A percentile compares a stretch with the other conserved stretches of the same genome.
phyloP scores from a whole-genome alignment of 768 basidiomycete genomes.

The Tulasnella sp. region DNA sequence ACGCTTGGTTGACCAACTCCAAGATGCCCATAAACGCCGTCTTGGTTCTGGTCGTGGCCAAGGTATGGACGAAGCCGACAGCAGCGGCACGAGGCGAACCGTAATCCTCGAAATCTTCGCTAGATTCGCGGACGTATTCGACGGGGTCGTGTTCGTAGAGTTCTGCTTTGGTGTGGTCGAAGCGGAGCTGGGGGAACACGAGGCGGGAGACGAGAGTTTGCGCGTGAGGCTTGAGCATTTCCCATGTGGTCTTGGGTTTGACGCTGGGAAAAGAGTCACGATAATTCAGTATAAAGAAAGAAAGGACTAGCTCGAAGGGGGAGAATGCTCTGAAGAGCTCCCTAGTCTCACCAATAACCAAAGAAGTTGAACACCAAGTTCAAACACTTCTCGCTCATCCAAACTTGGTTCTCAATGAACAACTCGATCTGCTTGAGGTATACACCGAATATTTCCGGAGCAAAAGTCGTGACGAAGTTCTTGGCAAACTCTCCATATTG shows the following conservation, averaged over 20 bases:
- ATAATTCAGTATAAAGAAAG: too few relatives aligned
- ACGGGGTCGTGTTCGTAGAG: slow-evolving; percentile 77
- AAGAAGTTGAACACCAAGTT: slow-evolving; percentile 81
- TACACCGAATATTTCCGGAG: slow-evolving; percentile 77
- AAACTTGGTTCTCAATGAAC: slow-evolving; percentile 62
- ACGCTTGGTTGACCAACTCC: slow-evolving; percentile 64
- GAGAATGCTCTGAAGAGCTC: too few relatives aligned
- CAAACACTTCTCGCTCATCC: slow-evolving; percentile 77
- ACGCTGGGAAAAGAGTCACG: slow-evolving; percentile 42
- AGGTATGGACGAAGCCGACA: slow-evolving; percentile 68
- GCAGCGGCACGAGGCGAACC: slow-evolving; percentile 71
- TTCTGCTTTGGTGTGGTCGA: slow-evolving; percentile 56
- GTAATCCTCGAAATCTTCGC: slow-evolving; percentile 72
- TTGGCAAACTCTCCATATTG: slow-evolving; percentile 66
- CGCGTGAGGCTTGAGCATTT: slow-evolving; percentile 76
- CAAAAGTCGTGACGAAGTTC: slow-evolving; percentile 69
- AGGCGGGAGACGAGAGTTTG: slow-evolving; percentile 69
- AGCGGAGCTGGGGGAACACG: slow-evolving; percentile 80
- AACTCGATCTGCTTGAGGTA: slow-evolving; percentile 66
- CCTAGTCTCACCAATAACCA: slow-evolving; percentile 65
- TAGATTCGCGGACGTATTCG: slow-evolving; percentile 67
- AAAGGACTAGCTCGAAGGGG: too few relatives aligned
- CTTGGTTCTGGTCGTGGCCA: slow-evolving; percentile 73
- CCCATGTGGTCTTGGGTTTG: slow-evolving; percentile 90
- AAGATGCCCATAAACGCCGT: slow-evolving; percentile 75